Evolutionary conservation across 495 filamentous ascomycete species (phyloP).

Genomic region (Saxophila tyrrhenica): DNA sequence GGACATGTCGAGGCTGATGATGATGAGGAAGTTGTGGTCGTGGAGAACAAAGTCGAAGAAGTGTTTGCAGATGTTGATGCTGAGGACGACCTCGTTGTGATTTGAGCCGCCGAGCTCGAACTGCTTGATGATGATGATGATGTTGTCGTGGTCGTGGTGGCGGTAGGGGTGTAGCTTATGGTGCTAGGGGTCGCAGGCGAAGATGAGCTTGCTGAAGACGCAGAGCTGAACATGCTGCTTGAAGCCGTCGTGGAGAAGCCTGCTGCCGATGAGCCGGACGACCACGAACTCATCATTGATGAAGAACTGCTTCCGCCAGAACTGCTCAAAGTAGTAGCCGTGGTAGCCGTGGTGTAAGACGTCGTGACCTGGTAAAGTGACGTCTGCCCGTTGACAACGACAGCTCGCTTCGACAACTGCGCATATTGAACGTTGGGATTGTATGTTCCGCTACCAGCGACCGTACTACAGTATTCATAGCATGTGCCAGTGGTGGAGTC

Average conservation of each 20-base stretch:
- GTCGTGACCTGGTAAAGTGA: slow-evolving; percentile 3
- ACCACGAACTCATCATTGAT: too few relatives aligned
- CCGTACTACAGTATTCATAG: slow-evolving; percentile 2
- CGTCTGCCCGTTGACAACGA: slow-evolving; percentile 1
- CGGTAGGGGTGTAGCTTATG: not conserved
- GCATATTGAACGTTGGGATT: slow-evolving; percentile 5
- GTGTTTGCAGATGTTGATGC: not conserved
- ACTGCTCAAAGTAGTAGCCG: not conserved
- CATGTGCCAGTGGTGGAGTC: not conserved
- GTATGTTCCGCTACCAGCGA: not conserved
- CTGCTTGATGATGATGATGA: not conserved
- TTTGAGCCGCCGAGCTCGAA: not conserved
- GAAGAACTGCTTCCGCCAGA: not conserved
- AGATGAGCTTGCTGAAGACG: not conserved
- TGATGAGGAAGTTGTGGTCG: not conserved
- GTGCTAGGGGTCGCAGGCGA: not conserved
- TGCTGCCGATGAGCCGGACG: not conserved
- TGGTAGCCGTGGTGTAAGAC: not conserved
- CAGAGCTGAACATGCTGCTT: not conserved
- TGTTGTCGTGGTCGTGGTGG: not conserved
- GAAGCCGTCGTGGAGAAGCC: not conserved
- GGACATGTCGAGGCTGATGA: not conserved
- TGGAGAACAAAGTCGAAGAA: not conserved
- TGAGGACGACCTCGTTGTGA: not conserved
- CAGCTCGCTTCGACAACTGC: not conserved